Base-by-base conservation (phyloP, 1,284 basidiomycete genomes). In the Jaminaea rosea region DNA sequence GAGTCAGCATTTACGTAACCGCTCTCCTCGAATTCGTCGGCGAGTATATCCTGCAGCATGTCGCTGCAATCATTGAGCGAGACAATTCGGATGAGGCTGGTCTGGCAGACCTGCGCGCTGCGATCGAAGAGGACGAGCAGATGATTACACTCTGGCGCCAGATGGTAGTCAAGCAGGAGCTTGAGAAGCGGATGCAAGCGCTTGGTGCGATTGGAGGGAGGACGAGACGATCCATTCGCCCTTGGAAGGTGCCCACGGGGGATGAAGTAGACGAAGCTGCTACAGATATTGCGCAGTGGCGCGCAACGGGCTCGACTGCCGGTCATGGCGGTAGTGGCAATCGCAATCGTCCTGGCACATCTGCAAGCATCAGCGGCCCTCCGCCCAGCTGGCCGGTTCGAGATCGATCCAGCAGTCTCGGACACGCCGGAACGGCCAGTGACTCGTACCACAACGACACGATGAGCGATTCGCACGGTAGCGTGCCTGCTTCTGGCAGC, bases 31-130 rank as follows among this genome's bases (percentile, higher is more conserved):
- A 69, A 31, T 69, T 55, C 37, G 58, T 69, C 26, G 67, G 59
- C 21, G 52, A 64, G 29, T 57, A 67, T 52, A 52, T 69, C 32
- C 53, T 69, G 11, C 57, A 67, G 42, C 64, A 65, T 46, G 57
- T 69, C 2, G 50, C 60, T 2, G 50, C 58, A 4, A 63, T 69
- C 53, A 67, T 69, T 24, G 67, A 69, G 54, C 60, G 67, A 11
- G 67, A 69, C 53, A 69, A 69, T 44, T 63, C 63, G 11, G 65
- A 69, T 50, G 65, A 65, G 48, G 67, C 67, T 17, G 52, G 56
- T 28, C 58, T 67, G 17, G 55, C 52, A 28, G 67, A 69, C 44
- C 58, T 69, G 2, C 51, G 50, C 17, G 60, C 63, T 17, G 67
- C 67, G 39, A 56, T 69, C 44, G 61, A 56, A 39, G 67, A 69